Base-by-base conservation (phyloP, 2,329 filamentous ascomycete genomes). In the Trichoderma guizhouense region DNA sequence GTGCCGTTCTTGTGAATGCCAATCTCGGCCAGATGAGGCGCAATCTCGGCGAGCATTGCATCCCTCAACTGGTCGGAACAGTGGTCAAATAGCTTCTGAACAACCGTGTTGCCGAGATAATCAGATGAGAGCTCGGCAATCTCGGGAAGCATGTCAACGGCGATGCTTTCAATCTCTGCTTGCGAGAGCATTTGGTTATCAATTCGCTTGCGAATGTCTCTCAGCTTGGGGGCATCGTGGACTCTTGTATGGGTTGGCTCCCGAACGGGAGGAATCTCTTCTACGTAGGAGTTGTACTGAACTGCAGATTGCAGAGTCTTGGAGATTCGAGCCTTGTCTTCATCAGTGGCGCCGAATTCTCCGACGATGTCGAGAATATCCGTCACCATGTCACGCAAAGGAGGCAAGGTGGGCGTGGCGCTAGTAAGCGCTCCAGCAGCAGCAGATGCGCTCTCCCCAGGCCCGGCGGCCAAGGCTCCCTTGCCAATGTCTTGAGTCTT, bases 1-100 rank as follows among this genome's bases (percentile, higher is more conserved):
- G 96, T 99, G 74, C 96, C 96, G 78, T 99, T 99, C 88, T 99
- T 99, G 87, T 99, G 96, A 8, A 98, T 91, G 77, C 96, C 96
- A 82, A 98, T 98, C 82, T 98, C 95, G 30, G 95, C 94, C 80
- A 98, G 88, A 79, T 98, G 95, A 72, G 95, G 95, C 3, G 93
- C 90, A 77, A 99, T 97, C 79, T 95, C 90, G 15, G 85, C 83
- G 72, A 99, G 86, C 96, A 99, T 98, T 71, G 92, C 91, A 81
- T 98, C 94, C 77, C 97, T 95, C 55, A 95, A 90, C 55, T 90
- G 86, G 80, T 98, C 95, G 0, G 94, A 96, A 84, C 96, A 98
- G 83, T 93, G 94, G 81, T 99, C 95, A 79, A 99, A 99, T 60
- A 99, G 86, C 83, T 99, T 99, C 84, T 99, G 96, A 21, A 99